Evolutionary conservation across 306 rosid genomes (phyloP), one percentile per base, ranked within the genome.

Genomic region (Delonix regia): DNA sequence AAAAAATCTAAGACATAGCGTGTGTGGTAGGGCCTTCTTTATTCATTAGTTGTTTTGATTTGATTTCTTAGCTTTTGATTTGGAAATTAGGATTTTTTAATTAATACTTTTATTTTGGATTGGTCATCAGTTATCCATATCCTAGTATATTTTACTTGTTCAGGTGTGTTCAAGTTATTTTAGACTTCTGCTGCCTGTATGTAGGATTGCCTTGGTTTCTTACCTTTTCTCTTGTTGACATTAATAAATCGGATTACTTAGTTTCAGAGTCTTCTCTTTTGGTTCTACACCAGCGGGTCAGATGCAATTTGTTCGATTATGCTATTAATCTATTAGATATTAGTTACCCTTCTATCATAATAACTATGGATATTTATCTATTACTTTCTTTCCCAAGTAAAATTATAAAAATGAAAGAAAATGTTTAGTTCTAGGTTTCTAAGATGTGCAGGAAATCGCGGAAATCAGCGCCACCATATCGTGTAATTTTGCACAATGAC

Each of bases 401-500:
- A 71, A 62, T 62, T 33, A 5, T 1, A 25, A 24, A 14, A 10
- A 2, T 57, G 64, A 57, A 13, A 24, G 48, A 59, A 67, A 56
- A 25, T 52, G 14, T 70, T 69, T 71, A 68, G 73, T 85, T 75
- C 60, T 64, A 62, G 77, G 36, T 64, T 76, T 53, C 47, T 80
- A 85, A 85, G 81, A 74, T 79, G 73, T 74, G 81, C 89, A 91
- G 98, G 90, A 94, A 88, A 89, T 81, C 86, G 39, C 71, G 87
- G 84, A 91, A 91, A 86, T 73, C 71, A 34, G 76, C 93, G 0
- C 98, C 98, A 0, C 97, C 97, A 0, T 94, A 90, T 69, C 91
- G 94, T 4, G 98, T 94, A 66, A 52, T 94, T 70, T 81, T 91
- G 81, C 97, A 94, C 73, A 94, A 94, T 19, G 98, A 94, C 77